Evolutionary conservation across 2,329 filamentous ascomycete species (phyloP), one percentile per base, ranked within the genome.

Genomic region (Pseudogymnoascus sp.): DNA sequence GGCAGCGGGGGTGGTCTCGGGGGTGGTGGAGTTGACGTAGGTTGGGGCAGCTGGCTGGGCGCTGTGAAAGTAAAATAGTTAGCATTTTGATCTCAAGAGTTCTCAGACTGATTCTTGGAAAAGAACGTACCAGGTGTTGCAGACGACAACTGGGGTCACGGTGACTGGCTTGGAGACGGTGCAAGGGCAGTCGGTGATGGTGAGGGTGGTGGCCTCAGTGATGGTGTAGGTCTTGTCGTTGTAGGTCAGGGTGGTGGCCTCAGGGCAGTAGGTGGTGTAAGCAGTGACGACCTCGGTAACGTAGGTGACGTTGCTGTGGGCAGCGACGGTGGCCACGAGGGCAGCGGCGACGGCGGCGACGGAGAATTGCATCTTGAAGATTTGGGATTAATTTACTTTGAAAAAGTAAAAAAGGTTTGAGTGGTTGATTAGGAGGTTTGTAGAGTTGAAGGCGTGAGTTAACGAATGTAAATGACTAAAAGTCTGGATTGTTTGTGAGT

Each of bases 181-280:
- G 85, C 85, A 88, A 69, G 86, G 83, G 82, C 87, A 88, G 80
- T 87, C 79, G 70, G 84, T 84, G 80, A 89, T 83, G 78, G 86
- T 89, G 75, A 88, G 75, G 74, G 84, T 87, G 74, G 85, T 87
- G 73, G 86, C 76, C 68, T 74, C 74, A 65, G 77, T 78, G 65
- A 82, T 77, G 64, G 76, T 79, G 74, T 80, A 80, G 67, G 80
- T 82, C 62, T 76, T 68, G 64, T 72, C 72, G 65, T 75, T 75
- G 71, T 77, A 74, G 58, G 76, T 74, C 65, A 83, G 67, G 59
- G 72, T 72, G 62, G 82, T 83, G 52, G 81, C 70, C 63, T 68
- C 70, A 6, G 82, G 79, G 78, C 82, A 84, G 75, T 76, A 80
- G 64, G 78, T 82, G 67, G 75, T 78, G 70, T 74, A 77, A 21